Percentiles rank a stretch among this genome's conserved stretches.
These are phyloP conservation scores for Sarocladium kiliense DNA, from an alignment of 2,329 filamentous ascomycete species.

Conservation along the genomic window DNA sequence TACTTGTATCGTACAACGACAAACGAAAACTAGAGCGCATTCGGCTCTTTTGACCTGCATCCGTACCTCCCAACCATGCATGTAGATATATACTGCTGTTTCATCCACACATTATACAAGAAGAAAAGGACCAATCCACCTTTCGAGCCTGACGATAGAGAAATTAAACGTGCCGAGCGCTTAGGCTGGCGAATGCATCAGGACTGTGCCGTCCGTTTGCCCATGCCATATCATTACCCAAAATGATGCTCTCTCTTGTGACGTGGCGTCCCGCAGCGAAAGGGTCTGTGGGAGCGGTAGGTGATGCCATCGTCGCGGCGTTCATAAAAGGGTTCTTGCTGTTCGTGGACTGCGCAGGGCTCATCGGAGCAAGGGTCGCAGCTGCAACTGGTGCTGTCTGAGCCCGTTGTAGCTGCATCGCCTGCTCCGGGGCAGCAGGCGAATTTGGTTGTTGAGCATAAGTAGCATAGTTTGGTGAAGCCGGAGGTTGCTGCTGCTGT, in stretches of 20 bases:
- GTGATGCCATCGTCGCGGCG: conserved; percentile 20
- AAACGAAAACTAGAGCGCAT: neutral
- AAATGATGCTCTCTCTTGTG: conserved; percentile 68
- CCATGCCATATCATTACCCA: conserved; percentile 60
- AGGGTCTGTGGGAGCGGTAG: conserved; percentile 30
- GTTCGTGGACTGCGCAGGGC: conserved; percentile 34
- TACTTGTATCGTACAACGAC: conserved; percentile 1
- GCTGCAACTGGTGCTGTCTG: conserved; percentile 22
- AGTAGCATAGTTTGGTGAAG: neutral
- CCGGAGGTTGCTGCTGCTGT: conserved; percentile 15
- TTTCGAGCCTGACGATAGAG: conserved; percentile 8
- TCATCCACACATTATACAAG: conserved; percentile 7
- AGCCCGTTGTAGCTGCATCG: conserved; percentile 12
- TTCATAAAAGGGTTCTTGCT: conserved; percentile 55
- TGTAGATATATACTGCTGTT: conserved; percentile 1
- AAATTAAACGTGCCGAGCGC: conserved; percentile 48
- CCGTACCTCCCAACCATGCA: neutral
- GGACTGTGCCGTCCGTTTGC: conserved; percentile 70
- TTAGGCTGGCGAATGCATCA: conserved; percentile 73
- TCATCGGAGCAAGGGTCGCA: conserved; percentile 18
- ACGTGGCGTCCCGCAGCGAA: conserved; percentile 25
- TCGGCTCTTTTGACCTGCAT: neutral
- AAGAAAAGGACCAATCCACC: conserved; percentile 1
- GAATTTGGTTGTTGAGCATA: conserved; percentile 1
- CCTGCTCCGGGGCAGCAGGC: conserved; percentile 1